These are phyloP conservation scores for Gracilaria gracilis DNA, from an alignment of 23 red algal genomes.

Conservation along the genomic window DNA sequence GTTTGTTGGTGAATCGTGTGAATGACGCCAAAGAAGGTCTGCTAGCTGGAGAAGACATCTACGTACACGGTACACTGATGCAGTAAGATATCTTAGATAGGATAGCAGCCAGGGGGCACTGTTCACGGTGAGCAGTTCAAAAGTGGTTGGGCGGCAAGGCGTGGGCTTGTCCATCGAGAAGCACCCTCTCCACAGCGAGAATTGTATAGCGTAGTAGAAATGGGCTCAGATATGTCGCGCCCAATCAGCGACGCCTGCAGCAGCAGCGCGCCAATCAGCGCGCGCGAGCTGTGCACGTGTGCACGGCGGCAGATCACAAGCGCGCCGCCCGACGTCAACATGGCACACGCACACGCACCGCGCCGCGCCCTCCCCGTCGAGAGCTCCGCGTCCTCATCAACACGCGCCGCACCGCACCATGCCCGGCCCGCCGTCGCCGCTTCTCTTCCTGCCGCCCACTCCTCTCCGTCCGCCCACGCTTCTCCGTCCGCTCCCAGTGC, in stretches of 20 bases:
- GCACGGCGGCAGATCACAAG: neutral
- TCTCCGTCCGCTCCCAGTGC: neutral
- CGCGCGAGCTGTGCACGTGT: neutral
- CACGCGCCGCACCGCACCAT: neutral
- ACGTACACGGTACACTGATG: no score
- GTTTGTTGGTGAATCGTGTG: no score
- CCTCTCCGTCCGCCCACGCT: neutral
- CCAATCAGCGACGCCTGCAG: neutral
- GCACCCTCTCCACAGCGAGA: no score
- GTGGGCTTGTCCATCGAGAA: no score
- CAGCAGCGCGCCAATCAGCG: neutral
- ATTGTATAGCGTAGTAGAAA: neutral
- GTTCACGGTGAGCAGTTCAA: no score
- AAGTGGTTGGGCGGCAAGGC: no score
- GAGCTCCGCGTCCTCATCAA: neutral
- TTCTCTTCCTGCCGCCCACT: neutral
- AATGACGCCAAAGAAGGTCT: no score
- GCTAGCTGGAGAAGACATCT: no score
- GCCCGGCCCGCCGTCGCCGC: neutral
- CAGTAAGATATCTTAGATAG: no score
- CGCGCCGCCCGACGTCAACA: no score
- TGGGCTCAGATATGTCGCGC: neutral
- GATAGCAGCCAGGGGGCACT: no score
- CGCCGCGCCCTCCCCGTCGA: neutral
- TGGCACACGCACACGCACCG: no score